Conservation (phyloP, 2,329 filamentous ascomycete species). For the Rhexocercosporidium sp. region DNA sequence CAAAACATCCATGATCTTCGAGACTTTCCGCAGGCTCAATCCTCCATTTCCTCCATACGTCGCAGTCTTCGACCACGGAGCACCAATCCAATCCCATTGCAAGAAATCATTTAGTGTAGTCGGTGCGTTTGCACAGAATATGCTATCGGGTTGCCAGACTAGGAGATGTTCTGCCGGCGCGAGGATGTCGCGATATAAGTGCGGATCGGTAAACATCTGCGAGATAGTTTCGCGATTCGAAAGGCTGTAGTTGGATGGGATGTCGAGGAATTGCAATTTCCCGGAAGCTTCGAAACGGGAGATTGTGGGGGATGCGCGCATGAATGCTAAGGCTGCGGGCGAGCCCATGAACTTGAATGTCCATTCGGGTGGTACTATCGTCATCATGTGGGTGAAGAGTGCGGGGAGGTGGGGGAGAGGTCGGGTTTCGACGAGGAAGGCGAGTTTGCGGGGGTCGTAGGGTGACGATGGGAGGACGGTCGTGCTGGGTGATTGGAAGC, state of each 20-base stretch:
- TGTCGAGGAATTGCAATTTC: slow-evolving; percentile 54
- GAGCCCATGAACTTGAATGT: slow-evolving; percentile 61
- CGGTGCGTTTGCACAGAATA: slow-evolving; percentile 58
- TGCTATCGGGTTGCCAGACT: slow-evolving; percentile 59
- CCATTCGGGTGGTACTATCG: slow-evolving; percentile 61
- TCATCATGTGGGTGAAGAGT: slow-evolving; percentile 59
- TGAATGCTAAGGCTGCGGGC: slow-evolving; percentile 48
- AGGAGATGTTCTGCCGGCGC: slow-evolving; percentile 58
- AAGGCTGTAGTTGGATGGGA: slow-evolving; percentile 54
- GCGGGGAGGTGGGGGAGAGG: slow-evolving; percentile 55
- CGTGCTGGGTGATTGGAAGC: not conserved
- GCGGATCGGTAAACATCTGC: slow-evolving; percentile 54
- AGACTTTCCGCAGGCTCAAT: slow-evolving; percentile 36
- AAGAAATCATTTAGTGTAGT: slow-evolving; percentile 58
- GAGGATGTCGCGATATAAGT: slow-evolving; percentile 58
- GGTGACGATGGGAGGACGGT: slow-evolving; percentile 21
- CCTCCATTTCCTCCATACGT: slow-evolving; percentile 40
- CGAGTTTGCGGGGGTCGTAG: slow-evolving; percentile 56
- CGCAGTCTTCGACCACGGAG: slow-evolving; percentile 36
- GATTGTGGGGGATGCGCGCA: slow-evolving; percentile 50
- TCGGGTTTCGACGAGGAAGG: slow-evolving; percentile 60
- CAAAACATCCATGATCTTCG: slow-evolving; percentile 35
- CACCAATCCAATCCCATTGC: slow-evolving; percentile 52
- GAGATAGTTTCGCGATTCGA: slow-evolving; percentile 52
- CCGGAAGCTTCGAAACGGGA: slow-evolving; percentile 52